Percentiles rank a stretch among this genome's conserved stretches.
Conservation (phyloP, 805 yeast species). For the Candida dajiaensis region DNA sequence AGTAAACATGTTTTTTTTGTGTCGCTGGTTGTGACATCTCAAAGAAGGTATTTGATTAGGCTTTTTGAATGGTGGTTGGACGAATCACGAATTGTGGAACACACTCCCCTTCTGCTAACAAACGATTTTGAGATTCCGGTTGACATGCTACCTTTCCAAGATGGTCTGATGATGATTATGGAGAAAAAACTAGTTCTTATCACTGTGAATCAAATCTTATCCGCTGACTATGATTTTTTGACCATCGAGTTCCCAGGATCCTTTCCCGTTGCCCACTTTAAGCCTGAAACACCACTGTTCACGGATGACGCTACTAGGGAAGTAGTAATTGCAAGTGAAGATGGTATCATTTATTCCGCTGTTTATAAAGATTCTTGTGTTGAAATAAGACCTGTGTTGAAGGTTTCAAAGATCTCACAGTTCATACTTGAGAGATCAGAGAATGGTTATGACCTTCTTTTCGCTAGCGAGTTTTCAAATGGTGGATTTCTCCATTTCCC, state of each 20-base stretch:
- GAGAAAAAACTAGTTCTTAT: conserved; percentile 30
- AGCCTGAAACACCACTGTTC: conserved; percentile 23
- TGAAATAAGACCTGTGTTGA: conserved; percentile 27
- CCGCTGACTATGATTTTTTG: conserved; percentile 38
- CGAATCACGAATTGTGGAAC: conserved; percentile 28
- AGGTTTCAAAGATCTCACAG: conserved; percentile 30
- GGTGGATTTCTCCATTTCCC: conserved; percentile 31
- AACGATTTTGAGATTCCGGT: conserved; percentile 37
- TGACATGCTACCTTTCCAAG: conserved; percentile 34
- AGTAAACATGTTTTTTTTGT: conserved; percentile 30
- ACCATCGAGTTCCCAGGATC: conserved; percentile 15
- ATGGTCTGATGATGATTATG: conserved; percentile 34
- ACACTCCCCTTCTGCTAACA: conserved; percentile 35
- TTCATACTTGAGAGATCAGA: conserved; percentile 16
- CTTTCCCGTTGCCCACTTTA: conserved; percentile 37
- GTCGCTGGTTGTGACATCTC: conserved; percentile 31
- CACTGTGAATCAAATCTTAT: conserved; percentile 38
- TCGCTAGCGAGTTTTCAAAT: conserved; percentile 36
- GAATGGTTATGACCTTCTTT: conserved; percentile 20
- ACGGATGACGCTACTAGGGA: conserved; percentile 11
- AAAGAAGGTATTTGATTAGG: conserved; percentile 31
- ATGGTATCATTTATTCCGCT: conserved; percentile 19
- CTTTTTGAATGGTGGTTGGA: conserved; percentile 37
- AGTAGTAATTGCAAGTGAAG: conserved; percentile 21
- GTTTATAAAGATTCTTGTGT: conserved; percentile 19